Evolutionary conservation across 768 basidiomycete genomes (phyloP).

Genomic region (Termitomyces sp.): DNA sequence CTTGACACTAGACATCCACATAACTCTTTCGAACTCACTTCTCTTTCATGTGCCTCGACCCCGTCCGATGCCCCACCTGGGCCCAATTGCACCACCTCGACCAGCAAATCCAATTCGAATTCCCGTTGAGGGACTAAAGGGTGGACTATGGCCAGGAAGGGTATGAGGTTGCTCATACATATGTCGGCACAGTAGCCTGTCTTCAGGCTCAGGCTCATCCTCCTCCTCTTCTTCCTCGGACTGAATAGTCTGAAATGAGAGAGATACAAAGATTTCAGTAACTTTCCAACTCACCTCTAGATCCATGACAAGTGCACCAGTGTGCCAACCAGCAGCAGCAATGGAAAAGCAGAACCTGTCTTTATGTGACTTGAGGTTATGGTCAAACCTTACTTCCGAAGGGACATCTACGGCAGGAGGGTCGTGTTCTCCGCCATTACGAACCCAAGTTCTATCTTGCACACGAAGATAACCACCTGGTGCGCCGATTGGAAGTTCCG

Average conservation of each 20-base stretch:
- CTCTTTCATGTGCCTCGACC: neutral
- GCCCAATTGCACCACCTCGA: constrained; percentile 33
- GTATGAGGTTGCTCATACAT: constrained; percentile 11
- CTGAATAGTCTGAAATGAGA: constrained; percentile 18
- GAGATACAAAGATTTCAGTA: constrained; percentile 2
- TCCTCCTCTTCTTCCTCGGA: constrained; percentile 31
- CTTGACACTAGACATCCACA: neutral
- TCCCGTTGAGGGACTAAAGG: constrained; percentile 19
- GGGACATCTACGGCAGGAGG: constrained; percentile 55
- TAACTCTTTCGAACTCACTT: neutral
- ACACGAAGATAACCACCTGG: constrained; percentile 58
- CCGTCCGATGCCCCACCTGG: neutral
- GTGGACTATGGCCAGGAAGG: constrained; percentile 32
- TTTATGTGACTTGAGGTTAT: constrained; percentile 43
- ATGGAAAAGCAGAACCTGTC: constrained; percentile 77
- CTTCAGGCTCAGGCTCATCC: constrained; percentile 27
- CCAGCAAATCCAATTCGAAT: constrained; percentile 64
- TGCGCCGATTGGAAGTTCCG: constrained; percentile 42
- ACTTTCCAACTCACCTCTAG: constrained; percentile 52
- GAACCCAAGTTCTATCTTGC: constrained; percentile 25
- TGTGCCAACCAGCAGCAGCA: constrained; percentile 89
- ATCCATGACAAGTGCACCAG: constrained; percentile 84
- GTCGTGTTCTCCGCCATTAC: constrained; percentile 24
- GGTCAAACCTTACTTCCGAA: constrained; percentile 70
- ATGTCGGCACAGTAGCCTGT: constrained; percentile 7